A percentile compares a stretch with the other conserved stretches of the same genome.
Evolutionary conservation across 2,329 filamentous ascomycete species (phyloP).

Genomic region (Phialemoniopsis sp.): DNA sequence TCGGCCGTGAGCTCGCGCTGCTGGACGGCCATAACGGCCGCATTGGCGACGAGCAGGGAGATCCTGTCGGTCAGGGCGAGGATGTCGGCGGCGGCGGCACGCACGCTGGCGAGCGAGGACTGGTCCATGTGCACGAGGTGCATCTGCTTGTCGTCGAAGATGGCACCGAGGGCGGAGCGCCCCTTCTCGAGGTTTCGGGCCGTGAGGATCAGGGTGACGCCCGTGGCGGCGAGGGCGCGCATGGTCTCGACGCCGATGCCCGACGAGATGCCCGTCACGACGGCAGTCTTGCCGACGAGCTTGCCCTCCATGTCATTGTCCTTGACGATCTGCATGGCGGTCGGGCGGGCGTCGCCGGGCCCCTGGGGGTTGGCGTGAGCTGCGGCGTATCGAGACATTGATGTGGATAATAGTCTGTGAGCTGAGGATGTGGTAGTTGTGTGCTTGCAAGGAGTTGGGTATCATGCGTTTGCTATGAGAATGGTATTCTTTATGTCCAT

Average conservation of each 20-base stretch:
- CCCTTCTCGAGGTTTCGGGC: slow-evolving; percentile 33
- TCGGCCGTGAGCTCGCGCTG: slow-evolving; percentile 27
- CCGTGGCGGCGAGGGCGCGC: slow-evolving; percentile 33
- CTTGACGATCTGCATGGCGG: slow-evolving; percentile 27
- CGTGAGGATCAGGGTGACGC: slow-evolving; percentile 37
- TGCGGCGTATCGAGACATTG: no score
- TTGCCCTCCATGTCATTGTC: slow-evolving; percentile 25
- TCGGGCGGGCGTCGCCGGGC: slow-evolving; percentile 29
- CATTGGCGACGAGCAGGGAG: slow-evolving; percentile 34
- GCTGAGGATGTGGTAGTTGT: no score
- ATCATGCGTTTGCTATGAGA: no score
- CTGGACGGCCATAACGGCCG: slow-evolving; percentile 35
- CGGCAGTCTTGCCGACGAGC: slow-evolving; percentile 26
- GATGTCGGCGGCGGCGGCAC: slow-evolving; percentile 13
- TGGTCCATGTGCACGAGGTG: slow-evolving; percentile 28
- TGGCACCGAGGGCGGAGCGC: slow-evolving; percentile 18
- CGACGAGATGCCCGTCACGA: slow-evolving; percentile 35
- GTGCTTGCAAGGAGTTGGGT: no score
- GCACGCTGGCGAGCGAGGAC: slow-evolving; percentile 24
- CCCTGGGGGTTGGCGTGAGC: slow-evolving; percentile 12
- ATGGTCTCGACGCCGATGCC: slow-evolving; percentile 37
- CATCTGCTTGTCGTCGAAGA: slow-evolving; percentile 20
- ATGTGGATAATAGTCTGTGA: no score
- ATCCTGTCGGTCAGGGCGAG: slow-evolving; percentile 11
- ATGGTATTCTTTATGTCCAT: no score